These are phyloP conservation scores for Cystofilobasidium ferigula DNA, from an alignment of 768 basidiomycete genomes.

Conservation along the genomic window DNA sequence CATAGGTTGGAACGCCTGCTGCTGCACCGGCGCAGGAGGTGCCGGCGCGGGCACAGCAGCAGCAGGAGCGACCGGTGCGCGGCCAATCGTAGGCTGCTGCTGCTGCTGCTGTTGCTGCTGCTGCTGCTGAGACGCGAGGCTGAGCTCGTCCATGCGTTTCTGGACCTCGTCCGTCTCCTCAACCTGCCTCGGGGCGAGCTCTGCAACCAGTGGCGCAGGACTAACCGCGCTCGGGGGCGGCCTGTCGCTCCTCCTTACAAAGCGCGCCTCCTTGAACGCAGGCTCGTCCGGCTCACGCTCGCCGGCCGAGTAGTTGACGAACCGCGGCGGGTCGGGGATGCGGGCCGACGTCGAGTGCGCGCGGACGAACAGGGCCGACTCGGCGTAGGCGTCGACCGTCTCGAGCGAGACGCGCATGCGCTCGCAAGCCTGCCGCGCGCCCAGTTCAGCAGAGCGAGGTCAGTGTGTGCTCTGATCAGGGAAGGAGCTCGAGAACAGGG, in stretches of 20 bases:
- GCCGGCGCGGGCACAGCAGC: not conserved
- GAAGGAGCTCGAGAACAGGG: not conserved
- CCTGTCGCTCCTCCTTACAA: not conserved
- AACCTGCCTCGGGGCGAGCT: not conserved
- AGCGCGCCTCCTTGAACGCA: not conserved
- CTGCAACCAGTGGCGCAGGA: too few species aligned
- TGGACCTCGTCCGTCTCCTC: not conserved
- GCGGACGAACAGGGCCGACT: conserved; percentile 79
- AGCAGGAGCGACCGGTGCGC: not conserved
- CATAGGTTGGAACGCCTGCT: not conserved
- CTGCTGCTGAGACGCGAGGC: too few species aligned
- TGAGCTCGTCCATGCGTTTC: not conserved
- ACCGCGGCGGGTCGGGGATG: conserved; percentile 77
- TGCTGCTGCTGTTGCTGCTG: too few species aligned
- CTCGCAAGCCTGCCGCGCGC: conserved; percentile 66
- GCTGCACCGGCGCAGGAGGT: not conserved
- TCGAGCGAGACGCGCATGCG: conserved; percentile 74
- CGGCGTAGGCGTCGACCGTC: conserved; percentile 72
- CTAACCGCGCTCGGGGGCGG: not conserved
- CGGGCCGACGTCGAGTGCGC: conserved; percentile 76
- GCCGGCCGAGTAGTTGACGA: conserved; percentile 57
- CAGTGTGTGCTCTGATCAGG: too few species aligned
- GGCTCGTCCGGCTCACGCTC: conserved; percentile 32
- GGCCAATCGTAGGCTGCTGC: not conserved
- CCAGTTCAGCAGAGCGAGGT: conserved; percentile 5